Base-by-base conservation (phyloP, 2,329 filamentous ascomycete species). In the Escovopsis sp. region DNA sequence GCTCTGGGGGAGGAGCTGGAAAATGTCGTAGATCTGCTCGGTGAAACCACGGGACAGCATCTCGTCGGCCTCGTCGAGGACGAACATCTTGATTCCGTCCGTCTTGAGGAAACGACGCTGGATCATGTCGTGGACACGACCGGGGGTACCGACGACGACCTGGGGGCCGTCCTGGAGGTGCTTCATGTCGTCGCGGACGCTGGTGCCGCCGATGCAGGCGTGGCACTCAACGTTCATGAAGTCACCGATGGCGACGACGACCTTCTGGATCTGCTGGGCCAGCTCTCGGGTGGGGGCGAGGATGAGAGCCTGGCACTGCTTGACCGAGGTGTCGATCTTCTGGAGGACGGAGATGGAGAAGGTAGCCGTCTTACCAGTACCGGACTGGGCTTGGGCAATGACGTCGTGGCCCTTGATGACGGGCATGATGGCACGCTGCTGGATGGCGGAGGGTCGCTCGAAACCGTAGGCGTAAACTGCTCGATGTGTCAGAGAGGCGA, bases 1-100 rank as follows among this genome's bases (percentile, higher is more conserved):
- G 49, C 86, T 88, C 71, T 94, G 91, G 44, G 91, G 91, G 42
- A 98, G 83, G 47, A 95, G 84, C 71, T 94, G 89, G 81, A 95
- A 98, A 71, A 98, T 94, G 68, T 98, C 91, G 77, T 98, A 98
- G 72, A 98, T 98, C 74, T 98, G 91, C 75, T 98, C 91, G 58
- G 88, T 94, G 80, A 98, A 98, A 76, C 91, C 91, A 61, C 89
- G 89, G 63, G 86, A 93, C 72, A 98, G 79, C 84, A 98, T 95
- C 72, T 98, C 91, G 65, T 98, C 91, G 58, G 91, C 91, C 75
- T 98, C 91, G 63, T 98, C 91, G 56, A 98, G 85, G 57, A 98
- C 87, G 67, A 98, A 94, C 84, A 96, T 94, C 82, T 98, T 98
- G 79, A 98, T 95, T 68, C 77, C 73, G 65, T 94, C 88, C 60